A percentile compares a stretch with the other conserved stretches of the same genome.
These are phyloP conservation scores for Astrephomene gubernaculifera DNA, from an alignment of 139 green algal species.

Conservation along the genomic window DNA sequence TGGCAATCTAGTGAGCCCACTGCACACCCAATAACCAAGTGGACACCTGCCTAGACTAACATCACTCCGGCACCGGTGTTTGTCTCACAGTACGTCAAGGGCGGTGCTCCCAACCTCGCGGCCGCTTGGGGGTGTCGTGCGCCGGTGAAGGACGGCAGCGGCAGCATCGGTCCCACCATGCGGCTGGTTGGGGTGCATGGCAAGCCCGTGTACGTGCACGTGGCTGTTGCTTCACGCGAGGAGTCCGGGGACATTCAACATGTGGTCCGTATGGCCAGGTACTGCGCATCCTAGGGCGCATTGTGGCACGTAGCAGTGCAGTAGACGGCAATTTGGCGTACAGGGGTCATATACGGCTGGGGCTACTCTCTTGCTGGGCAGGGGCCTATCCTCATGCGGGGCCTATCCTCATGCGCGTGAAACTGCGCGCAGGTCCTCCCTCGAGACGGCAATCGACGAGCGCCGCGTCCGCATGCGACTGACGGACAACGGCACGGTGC, in stretches of 20 bases:
- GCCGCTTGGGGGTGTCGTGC: background rate
- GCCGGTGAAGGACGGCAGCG: background rate
- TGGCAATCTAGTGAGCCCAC: too few species aligned
- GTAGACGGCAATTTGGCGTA: too few species aligned
- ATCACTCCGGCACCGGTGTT: too few species aligned
- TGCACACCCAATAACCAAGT: too few species aligned
- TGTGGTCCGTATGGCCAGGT: slow-evolving; percentile 28
- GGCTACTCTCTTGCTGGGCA: too few species aligned
- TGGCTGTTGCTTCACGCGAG: background rate
- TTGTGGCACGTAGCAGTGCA: too few species aligned
- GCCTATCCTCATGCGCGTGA: too few species aligned
- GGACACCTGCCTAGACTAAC: too few species aligned
- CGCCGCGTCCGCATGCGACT: slow-evolving; percentile 1
- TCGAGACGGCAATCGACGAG: slow-evolving; percentile 2
- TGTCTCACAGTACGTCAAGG: slow-evolving; percentile 25
- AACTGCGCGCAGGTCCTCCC: background rate
- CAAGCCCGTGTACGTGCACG: slow-evolving; percentile 25
- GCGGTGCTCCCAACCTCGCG: background rate
- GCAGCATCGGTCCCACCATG: background rate
- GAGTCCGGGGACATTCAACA: background rate
- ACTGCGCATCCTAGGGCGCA: too few species aligned
- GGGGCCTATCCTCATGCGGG: too few species aligned
- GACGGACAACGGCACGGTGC: background rate
- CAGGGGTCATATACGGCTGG: too few species aligned
- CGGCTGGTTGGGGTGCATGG: background rate